Evolutionary conservation across 1,284 basidiomycete species (phyloP).

Genomic region (Ceratobasidium papillatum): DNA sequence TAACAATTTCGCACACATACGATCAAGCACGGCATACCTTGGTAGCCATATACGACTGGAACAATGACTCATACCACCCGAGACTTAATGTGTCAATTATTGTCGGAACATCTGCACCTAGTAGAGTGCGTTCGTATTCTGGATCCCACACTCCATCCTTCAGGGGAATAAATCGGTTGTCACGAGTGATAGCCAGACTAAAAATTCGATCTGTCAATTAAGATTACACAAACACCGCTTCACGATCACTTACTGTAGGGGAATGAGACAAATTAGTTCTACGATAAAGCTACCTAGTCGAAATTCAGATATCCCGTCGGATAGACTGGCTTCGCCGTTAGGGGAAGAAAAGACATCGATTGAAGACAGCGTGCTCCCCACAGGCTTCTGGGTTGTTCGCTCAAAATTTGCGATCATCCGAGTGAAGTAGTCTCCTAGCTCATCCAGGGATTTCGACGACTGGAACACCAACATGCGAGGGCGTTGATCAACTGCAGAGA

Average conservation of each 20-base stretch:
- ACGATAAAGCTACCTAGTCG: constrained; percentile 40
- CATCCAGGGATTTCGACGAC: constrained; percentile 51
- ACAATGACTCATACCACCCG: constrained; percentile 72
- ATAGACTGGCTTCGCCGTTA: neutral
- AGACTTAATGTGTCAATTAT: constrained; percentile 65
- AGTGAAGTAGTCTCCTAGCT: constrained; percentile 49
- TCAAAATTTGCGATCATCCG: constrained; percentile 27
- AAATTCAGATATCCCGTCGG: constrained; percentile 1
- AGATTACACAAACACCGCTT: too few species aligned
- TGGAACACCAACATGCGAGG: constrained; percentile 56
- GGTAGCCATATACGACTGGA: constrained; percentile 67
- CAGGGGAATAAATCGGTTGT: constrained; percentile 69
- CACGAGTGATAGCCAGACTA: constrained; percentile 61
- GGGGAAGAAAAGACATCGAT: neutral
- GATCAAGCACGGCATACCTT: constrained; percentile 62
- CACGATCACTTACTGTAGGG: constrained; percentile 41
- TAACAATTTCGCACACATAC: constrained; percentile 35
- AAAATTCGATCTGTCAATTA: too few species aligned
- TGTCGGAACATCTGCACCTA: constrained; percentile 66
- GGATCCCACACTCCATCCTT: constrained; percentile 67
- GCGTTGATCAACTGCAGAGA: constrained; percentile 52
- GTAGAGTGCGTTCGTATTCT: constrained; percentile 61
- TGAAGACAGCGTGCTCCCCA: neutral
- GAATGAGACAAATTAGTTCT: constrained; percentile 42
- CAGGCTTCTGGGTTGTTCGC: constrained; percentile 25